These are phyloP conservation scores for Colletotrichum sp. DNA, from an alignment of 2,329 filamentous ascomycete genomes.

Conservation along the genomic window DNA sequence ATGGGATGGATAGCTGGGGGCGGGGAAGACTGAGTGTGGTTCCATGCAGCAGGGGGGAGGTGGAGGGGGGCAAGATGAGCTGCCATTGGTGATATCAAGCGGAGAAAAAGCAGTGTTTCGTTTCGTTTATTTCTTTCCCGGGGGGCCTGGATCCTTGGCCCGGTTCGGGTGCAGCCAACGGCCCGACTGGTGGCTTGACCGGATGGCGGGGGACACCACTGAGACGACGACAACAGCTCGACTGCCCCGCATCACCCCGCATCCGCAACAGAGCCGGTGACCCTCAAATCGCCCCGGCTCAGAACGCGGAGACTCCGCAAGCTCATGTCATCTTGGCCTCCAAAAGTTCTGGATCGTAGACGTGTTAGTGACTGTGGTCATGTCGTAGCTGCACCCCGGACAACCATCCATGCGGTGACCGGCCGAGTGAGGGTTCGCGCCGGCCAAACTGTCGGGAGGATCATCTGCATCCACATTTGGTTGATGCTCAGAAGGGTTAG, in stretches of 20 bases:
- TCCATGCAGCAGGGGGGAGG: not conserved
- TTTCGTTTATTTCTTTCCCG: not conserved
- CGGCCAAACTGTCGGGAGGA: conserved; percentile 3
- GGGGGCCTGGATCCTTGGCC: not conserved
- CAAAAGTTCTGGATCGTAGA: not conserved
- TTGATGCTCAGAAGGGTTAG: not conserved
- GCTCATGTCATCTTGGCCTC: not conserved
- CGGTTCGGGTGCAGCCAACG: conserved; percentile 1
- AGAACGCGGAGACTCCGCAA: conserved; percentile 14
- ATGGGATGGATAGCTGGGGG: not conserved
- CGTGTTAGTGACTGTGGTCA: not conserved
- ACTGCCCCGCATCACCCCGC: conserved; percentile 10
- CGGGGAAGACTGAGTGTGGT: not conserved
- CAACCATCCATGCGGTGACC: not conserved
- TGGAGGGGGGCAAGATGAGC: not conserved
- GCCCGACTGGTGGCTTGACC: conserved; percentile 20
- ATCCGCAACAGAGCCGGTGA: not conserved
- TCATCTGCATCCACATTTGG: not conserved
- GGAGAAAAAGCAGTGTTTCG: not conserved
- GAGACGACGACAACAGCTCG: not conserved
- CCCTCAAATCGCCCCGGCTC: not conserved
- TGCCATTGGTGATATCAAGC: not conserved
- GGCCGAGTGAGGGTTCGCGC: not conserved
- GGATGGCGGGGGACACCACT: conserved; percentile 8
- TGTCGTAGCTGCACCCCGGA: not conserved